phyloP scores from a whole-genome alignment of 345 rosid genomes.

The Fremontodendron californicum region DNA sequence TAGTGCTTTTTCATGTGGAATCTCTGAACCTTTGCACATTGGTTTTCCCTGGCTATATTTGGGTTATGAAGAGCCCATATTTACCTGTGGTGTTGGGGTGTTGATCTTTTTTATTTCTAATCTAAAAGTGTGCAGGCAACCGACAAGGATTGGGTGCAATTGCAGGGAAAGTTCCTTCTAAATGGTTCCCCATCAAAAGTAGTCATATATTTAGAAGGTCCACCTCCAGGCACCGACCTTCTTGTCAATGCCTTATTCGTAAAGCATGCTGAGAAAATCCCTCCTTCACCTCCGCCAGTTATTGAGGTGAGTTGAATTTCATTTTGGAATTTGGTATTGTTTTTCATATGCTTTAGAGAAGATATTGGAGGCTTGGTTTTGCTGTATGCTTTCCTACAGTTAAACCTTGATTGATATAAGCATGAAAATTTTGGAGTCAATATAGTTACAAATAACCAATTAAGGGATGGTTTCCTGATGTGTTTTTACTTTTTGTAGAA shows the following conservation, averaged over 20 bases:
- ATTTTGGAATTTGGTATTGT: background rate
- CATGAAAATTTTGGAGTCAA: background rate
- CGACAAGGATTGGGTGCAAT: slow-evolving; percentile 71
- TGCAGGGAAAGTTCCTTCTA: slow-evolving; percentile 85
- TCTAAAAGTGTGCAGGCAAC: slow-evolving; percentile 66
- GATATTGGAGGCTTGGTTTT: background rate
- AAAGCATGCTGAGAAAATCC: slow-evolving; percentile 66
- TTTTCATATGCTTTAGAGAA: background rate
- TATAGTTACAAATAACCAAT: background rate
- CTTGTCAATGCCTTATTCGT: slow-evolving; percentile 67
- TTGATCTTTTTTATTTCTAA: background rate
- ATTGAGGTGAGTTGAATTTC: slow-evolving; percentile 47
- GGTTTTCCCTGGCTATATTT: background rate
- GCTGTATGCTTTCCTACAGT: slow-evolving; percentile 1
- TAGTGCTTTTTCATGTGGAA: background rate
- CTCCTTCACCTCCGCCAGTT: slow-evolving; percentile 58
- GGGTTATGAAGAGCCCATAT: background rate
- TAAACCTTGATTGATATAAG: background rate
- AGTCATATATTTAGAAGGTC: slow-evolving; percentile 85
- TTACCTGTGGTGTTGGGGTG: background rate
- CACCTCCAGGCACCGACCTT: slow-evolving; percentile 82
- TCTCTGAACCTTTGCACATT: background rate
- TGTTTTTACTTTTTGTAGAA: slow-evolving; percentile 40
- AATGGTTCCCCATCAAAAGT: slow-evolving; percentile 76
- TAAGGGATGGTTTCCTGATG: background rate